These are phyloP conservation scores for Trichomonascus vanleenenianus DNA, from an alignment of 805 yeast species.

Conservation along the genomic window DNA sequence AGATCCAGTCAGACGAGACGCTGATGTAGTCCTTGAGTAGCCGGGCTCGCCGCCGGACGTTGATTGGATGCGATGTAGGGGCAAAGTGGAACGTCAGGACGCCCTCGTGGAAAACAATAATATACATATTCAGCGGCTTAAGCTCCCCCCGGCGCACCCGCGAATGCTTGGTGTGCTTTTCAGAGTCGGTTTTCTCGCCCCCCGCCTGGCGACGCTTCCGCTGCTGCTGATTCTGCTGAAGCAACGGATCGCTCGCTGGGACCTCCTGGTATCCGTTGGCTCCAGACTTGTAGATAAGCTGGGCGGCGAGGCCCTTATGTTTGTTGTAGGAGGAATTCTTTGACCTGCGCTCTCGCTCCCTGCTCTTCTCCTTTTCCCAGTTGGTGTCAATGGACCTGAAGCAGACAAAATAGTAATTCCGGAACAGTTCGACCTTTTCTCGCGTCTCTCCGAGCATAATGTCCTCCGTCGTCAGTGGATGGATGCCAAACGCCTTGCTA, in stretches of 20 bases:
- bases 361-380: slow-evolving; percentile 4
- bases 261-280: background rate
- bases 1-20: slow-evolving; percentile 93
- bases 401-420: slow-evolving; percentile 85
- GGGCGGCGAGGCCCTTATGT: background rate
- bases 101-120: slow-evolving; percentile 84
- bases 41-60: slow-evolving; percentile 89
- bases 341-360: background rate
- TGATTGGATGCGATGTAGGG: slow-evolving; percentile 93
- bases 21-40: slow-evolving; percentile 79
- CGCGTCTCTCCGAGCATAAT: slow-evolving; percentile 88
- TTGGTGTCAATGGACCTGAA: slow-evolving; percentile 75
- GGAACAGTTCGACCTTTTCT: slow-evolving; percentile 89
- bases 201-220: background rate
- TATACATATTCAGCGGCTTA: slow-evolving; percentile 86
- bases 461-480: slow-evolving; percentile 94
- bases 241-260: background rate
- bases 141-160: slow-evolving; percentile 27
- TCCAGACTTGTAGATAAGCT: background rate
- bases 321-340: background rate
- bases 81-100: slow-evolving; percentile 90
- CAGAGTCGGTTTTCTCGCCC: slow-evolving; percentile 2
- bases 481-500: slow-evolving; percentile 87
- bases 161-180: slow-evolving; percentile 3
- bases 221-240: background rate